Evolutionary conservation across 176 grass and related monocot species (phyloP).

Genomic region (Elymus sibiricus): DNA sequence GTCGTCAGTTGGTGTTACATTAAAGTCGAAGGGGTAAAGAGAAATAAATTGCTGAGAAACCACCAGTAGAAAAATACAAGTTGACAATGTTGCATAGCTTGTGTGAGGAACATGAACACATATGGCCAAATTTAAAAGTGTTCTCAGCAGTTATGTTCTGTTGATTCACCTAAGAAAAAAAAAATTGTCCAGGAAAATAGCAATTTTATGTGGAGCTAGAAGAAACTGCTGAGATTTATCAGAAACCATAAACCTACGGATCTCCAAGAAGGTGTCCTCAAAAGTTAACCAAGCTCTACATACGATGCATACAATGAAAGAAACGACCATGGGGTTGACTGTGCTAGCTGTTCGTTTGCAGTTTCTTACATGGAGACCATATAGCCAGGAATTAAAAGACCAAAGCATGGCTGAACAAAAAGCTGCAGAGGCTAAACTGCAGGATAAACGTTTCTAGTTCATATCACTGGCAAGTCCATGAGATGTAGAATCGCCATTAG

Average conservation of each 20-base stretch:
- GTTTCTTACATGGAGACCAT: too few species aligned
- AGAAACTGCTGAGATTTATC: background rate
- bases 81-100: too few species aligned
- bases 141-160: too few species aligned
- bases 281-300: background rate
- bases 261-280: background rate
- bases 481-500: background rate
- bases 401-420: too few species aligned
- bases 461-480: background rate
- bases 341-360: background rate
- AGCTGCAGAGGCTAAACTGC: too few species aligned
- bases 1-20: too few species aligned
- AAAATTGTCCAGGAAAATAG: background rate
- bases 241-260: background rate
- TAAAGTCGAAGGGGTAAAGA: too few species aligned
- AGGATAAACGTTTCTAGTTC: background rate
- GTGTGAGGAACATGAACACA: too few species aligned
- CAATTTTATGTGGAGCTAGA: background rate
- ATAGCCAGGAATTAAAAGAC: too few species aligned
- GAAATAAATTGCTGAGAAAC: too few species aligned
- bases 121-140: too few species aligned
- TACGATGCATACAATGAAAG: slow-evolving; percentile 51
- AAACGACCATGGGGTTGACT: slow-evolving; percentile 3
- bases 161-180: background rate
- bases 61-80: too few species aligned